Base-by-base conservation (phyloP, 805 yeast genomes). In the Candida endomychidarum region DNA sequence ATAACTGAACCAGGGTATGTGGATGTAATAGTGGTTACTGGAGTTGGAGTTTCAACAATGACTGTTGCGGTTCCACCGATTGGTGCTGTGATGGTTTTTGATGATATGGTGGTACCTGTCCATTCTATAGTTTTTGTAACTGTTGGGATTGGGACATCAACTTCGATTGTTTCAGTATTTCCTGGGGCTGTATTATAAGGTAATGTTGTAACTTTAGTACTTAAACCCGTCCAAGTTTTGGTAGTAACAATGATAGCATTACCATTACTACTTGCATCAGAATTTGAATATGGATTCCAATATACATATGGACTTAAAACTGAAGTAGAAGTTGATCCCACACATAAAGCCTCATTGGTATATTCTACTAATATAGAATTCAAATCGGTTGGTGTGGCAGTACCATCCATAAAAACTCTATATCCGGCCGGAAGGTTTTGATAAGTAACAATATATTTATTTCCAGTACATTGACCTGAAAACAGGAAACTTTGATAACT, bases 361-460 rank as follows among this genome's bases (percentile, higher is more conserved):
- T 38, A 32, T 10, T 15, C 9, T 4, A 23, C 29, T 5, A 5
- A 4, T 2, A 14, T 19, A 16, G 4, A n/a, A 8, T 11, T 11
- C 19, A 5, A 8, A 19, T 12, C 15, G 5, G 33, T 25, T 2
- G 25, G 10, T n/a, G 8, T 23, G 2, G 20, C 25, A 5, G 32
- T 31, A 9, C 33, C 45, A 33, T 51, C 53, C 24, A 57, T 45
- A 38, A 48, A 57, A 6, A 59, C 57, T 12, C 60, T 43, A 41
- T 47, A 56, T 2, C 65, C 66, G 2, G 62, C 60, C 6, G 65
- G 63, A 19, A 61, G 28, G 37, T 52, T 54, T 4, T 23, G 18
- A 41, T 52, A 60, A 11, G 17, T 38, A 14, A 49, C 44, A 3
- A 34, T 37, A 17, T 32, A 43, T 2, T 36, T 35, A 6, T 39